Evolutionary conservation across 2,329 filamentous ascomycete genomes (phyloP).

Genomic region (Trichophyton simii): DNA sequence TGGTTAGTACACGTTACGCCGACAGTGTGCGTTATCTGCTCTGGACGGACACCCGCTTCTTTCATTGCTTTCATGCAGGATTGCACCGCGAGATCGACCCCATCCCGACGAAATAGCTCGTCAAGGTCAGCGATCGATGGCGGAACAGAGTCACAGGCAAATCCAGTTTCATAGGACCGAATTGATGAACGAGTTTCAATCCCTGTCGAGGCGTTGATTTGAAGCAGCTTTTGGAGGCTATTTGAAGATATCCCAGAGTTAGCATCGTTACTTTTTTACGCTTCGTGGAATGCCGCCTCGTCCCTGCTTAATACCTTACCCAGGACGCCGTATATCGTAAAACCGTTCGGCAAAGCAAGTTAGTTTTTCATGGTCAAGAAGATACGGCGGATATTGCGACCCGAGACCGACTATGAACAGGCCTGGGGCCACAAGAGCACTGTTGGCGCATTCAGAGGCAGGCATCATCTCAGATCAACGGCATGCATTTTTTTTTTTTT

Average conservation of each 20-base stretch:
- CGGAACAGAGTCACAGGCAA: background rate
- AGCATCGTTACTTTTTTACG: background rate
- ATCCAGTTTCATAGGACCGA: background rate
- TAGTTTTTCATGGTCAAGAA: background rate
- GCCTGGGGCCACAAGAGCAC: background rate
- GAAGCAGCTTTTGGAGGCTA: background rate
- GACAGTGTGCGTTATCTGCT: background rate
- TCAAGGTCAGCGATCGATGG: background rate
- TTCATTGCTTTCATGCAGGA: background rate
- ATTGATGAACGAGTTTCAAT: background rate
- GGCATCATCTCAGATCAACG: too few species aligned
- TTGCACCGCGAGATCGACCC: background rate
- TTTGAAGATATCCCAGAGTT: background rate
- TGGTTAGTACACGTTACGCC: background rate
- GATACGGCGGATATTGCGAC: background rate
- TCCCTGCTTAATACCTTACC: background rate
- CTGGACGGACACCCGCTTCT: background rate
- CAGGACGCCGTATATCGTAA: background rate
- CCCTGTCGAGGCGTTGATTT: background rate
- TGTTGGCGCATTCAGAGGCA: too few species aligned
- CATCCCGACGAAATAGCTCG: background rate
- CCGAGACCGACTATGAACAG: slow-evolving; percentile 16
- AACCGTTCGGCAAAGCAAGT: background rate
- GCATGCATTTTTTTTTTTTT: too few species aligned
- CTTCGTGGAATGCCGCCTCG: background rate